A percentile compares a stretch with the other conserved stretches of the same genome.
phyloP scores from a whole-genome alignment of 208 protist species.

The Leishmania tropica region DNA sequence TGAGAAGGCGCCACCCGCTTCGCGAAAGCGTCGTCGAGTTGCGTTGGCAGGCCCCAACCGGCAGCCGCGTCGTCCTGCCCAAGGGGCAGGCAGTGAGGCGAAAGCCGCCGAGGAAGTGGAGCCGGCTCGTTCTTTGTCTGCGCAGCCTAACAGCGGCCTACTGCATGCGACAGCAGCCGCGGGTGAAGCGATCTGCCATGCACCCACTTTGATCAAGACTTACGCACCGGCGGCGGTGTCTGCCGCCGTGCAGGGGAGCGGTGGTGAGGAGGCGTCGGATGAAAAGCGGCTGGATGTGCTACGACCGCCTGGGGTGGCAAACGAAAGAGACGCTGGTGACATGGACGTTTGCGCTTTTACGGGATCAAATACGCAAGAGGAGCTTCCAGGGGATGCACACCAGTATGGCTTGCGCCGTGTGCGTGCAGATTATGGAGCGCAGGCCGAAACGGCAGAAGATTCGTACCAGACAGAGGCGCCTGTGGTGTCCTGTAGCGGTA shows the following conservation, averaged over 20 bases:
- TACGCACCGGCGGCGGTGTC: not conserved
- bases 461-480: not conserved
- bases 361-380: not conserved
- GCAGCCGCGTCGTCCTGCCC: not conserved
- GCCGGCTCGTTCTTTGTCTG: not conserved
- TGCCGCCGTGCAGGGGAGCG: not conserved
- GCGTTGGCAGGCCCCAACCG: not conserved
- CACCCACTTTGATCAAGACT: not conserved
- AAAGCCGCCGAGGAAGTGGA: not conserved
- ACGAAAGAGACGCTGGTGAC: not conserved
- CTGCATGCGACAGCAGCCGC: not conserved
- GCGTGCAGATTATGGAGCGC: not conserved
- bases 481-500: not conserved
- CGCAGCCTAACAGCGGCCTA: not conserved
- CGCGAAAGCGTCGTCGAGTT: constrained; percentile 16
- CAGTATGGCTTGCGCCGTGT: not conserved
- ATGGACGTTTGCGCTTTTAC: not conserved
- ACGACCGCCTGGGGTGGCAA: not conserved
- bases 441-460: not conserved
- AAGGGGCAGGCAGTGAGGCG: not conserved
- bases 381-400: not conserved
- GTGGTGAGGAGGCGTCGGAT: not conserved
- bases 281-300: not conserved
- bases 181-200: not conserved
- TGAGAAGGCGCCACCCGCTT: not conserved